Percentiles rank a stretch among this genome's conserved stretches.
phyloP scores from a whole-genome alignment of 768 basidiomycete genomes.

The Trametes gibbosa region DNA sequence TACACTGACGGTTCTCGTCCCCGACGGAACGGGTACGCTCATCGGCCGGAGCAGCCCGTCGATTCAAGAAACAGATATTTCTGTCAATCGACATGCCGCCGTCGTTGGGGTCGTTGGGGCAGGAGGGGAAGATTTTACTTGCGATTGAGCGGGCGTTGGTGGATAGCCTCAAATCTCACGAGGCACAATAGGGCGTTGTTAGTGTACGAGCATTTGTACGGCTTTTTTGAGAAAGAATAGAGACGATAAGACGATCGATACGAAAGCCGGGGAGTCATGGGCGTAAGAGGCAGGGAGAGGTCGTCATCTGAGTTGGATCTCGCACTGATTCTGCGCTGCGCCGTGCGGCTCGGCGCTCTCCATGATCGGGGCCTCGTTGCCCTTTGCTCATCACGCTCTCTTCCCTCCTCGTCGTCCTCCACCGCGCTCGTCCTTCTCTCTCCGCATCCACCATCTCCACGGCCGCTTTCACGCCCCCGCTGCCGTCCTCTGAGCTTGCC shows the following conservation, averaged over 20 bases:
- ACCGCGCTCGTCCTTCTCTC: constrained; percentile 14
- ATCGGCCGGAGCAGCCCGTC: constrained; percentile 45
- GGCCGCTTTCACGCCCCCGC: constrained; percentile 2
- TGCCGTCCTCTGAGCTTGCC: background rate
- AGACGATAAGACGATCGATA: constrained; percentile 11
- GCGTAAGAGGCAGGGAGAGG: background rate
- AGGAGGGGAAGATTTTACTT: constrained; percentile 47
- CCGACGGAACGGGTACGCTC: constrained; percentile 4
- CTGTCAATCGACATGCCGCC: constrained; percentile 62
- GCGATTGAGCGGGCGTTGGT: constrained; percentile 64
- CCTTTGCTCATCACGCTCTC: constrained; percentile 18
- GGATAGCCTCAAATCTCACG: constrained; percentile 36
- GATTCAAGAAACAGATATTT: constrained; percentile 67
- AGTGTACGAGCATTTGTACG: too few relatives aligned
- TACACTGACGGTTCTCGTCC: constrained; percentile 19
- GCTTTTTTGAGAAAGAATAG: background rate
- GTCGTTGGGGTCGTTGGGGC: constrained; percentile 39
- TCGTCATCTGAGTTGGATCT: constrained; percentile 16
- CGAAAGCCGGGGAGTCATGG: background rate
- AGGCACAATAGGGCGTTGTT: constrained; percentile 18
- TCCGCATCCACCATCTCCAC: constrained; percentile 8
- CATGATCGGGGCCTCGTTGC: constrained; percentile 21
- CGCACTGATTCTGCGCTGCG: constrained; percentile 13
- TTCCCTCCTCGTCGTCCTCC: constrained; percentile 21
- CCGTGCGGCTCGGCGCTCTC: constrained; percentile 22